Evolutionary conservation across 148 eudicot genomes (phyloP).

Genomic region (Dianthus caryophyllus): DNA sequence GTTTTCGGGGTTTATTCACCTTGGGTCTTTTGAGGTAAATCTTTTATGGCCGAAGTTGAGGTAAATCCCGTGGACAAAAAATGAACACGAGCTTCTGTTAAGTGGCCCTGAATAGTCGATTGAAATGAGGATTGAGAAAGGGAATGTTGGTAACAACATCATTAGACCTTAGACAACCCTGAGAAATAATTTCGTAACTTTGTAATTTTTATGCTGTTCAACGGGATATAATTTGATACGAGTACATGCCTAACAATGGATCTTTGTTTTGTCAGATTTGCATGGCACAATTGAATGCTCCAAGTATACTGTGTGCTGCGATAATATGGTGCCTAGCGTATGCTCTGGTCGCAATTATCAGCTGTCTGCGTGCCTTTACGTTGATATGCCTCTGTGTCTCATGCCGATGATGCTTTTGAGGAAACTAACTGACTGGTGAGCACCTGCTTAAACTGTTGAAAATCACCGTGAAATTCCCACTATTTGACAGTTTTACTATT

Average conservation of each 20-base stretch:
- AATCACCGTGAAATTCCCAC: neutral
- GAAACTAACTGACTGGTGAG: constrained; percentile 18
- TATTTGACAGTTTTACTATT: neutral
- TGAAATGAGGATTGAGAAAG: neutral
- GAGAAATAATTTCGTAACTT: no score
- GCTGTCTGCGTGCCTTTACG: constrained; percentile 23
- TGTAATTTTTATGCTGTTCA: neutral
- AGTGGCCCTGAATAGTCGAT: neutral
- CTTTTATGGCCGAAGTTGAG: neutral
- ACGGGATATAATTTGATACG: neutral
- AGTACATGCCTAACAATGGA: neutral
- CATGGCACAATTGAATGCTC: constrained; percentile 27
- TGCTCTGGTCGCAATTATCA: constrained; percentile 29
- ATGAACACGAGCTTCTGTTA: no score
- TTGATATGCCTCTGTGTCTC: constrained; percentile 29
- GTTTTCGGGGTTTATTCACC: no score
- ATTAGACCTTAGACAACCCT: no score
- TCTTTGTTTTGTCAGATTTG: constrained; percentile 24
- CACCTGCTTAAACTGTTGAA: neutral
- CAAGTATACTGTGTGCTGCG: constrained; percentile 24
- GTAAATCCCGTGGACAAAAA: neutral
- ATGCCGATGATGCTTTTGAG: constrained; percentile 18
- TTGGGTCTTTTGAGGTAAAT: no score
- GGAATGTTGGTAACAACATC: neutral
- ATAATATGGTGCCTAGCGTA: constrained; percentile 38